Percentiles rank a stretch among this genome's conserved stretches.
These are phyloP conservation scores for Pichia sp. DNA, from an alignment of 1,139 yeast genomes.

Conservation along the genomic window DNA sequence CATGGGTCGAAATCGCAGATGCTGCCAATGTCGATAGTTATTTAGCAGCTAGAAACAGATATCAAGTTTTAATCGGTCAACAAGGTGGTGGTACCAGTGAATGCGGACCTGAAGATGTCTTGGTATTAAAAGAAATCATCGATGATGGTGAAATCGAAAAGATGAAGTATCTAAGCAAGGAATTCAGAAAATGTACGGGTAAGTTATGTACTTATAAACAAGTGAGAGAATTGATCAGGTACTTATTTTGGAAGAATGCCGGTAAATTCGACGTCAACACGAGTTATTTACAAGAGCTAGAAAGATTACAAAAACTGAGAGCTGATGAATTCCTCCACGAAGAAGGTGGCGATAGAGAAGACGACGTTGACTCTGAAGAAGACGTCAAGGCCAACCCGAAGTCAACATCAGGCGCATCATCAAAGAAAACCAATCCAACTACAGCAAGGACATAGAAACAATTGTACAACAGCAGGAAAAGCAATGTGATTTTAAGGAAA, in stretches of 20 bases:
- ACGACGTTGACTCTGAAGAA: not conserved
- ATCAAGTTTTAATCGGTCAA: constrained; percentile 80
- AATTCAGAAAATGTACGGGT: constrained; percentile 59
- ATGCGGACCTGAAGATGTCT: constrained; percentile 61
- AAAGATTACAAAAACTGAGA: constrained; percentile 17
- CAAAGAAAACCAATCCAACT: too few species aligned
- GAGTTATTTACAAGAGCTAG: constrained; percentile 30
- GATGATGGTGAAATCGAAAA: constrained; percentile 74
- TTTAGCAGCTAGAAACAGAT: constrained; percentile 73
- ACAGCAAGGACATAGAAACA: too few species aligned
- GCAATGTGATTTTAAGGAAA: too few species aligned
- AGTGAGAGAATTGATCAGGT: constrained; percentile 53
- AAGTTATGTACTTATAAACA: constrained; percentile 53
- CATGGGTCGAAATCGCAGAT: constrained; percentile 77
- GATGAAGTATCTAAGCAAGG: constrained; percentile 63
- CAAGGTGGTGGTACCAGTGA: constrained; percentile 73
- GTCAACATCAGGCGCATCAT: too few species aligned
- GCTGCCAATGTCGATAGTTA: constrained; percentile 64
- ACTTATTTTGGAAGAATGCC: constrained; percentile 57
- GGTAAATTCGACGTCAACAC: constrained; percentile 55
- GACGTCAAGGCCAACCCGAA: not conserved
- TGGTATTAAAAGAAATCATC: constrained; percentile 48
- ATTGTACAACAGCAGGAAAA: too few species aligned
- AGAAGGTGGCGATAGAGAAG: not conserved
- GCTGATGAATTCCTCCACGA: constrained; percentile 10